Conservation (phyloP, 805 yeast species). For the Metschnikowia lunata region DNA sequence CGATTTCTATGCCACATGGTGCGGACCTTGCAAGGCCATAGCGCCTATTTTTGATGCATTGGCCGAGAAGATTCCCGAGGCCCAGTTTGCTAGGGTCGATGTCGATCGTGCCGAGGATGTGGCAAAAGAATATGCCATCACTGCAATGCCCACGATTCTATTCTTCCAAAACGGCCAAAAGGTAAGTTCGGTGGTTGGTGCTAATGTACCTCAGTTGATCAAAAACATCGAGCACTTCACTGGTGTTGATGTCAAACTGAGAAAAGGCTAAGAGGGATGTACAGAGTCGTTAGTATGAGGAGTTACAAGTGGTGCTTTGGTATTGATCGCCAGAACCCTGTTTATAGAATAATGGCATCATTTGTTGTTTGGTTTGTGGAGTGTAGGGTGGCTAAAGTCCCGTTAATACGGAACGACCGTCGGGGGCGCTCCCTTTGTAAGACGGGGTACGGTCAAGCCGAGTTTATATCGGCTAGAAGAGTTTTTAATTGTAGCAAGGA, state of each 20-base stretch:
- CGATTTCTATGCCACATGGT: conserved; percentile 72
- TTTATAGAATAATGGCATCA: no score
- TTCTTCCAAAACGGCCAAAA: conserved; percentile 58
- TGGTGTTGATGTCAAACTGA: conserved; percentile 23
- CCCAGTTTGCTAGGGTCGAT: conserved; percentile 64
- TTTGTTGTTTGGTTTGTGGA: no score
- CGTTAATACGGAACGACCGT: no score
- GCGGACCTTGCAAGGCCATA: conserved; percentile 76
- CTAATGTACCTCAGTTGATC: conserved; percentile 43
- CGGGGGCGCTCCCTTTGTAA: no score
- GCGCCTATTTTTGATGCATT: conserved; percentile 49
- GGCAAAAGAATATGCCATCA: conserved; percentile 56
- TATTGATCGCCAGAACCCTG: no score
- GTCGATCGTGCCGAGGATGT: conserved; percentile 61
- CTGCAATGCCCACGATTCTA: conserved; percentile 76
- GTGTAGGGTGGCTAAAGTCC: no score
- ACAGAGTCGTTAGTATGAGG: no score
- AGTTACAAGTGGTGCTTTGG: no score
- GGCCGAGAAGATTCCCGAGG: conserved; percentile 44
- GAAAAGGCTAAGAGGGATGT: not conserved
- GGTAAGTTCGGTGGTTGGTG: conserved; percentile 61
- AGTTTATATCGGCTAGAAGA: no score
- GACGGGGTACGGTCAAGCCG: no score
- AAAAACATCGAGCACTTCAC: conserved; percentile 26
- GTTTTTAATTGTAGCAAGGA: no score